Base-by-base conservation (phyloP, 805 yeast genomes). In the Pichia scutulata region DNA sequence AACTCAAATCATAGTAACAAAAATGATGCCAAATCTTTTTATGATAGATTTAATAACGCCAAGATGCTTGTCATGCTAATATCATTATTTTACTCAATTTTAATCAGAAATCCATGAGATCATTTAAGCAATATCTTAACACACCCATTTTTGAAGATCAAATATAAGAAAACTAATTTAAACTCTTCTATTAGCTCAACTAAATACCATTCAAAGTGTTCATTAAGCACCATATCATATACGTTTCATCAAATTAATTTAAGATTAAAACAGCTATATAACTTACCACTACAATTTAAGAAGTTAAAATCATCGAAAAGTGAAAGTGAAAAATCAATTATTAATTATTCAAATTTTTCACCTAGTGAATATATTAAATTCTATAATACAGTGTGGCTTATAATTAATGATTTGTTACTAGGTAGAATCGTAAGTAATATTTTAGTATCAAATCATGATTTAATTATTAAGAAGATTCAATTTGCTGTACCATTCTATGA, bases 381-480 rank as follows among this genome's bases (percentile, higher is more conserved):
- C 53, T 89, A 88, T 70, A 95, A 95, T 60, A 83, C 90, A 1
- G 54, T 90, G 1, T 93, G 98, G 98, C 70, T 93, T 18, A 82
- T 89, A 0, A 65, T 82, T 5, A 92, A 93, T 64, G 99, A 93
- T 64, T 63, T 86, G 7, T 72, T 90, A 1, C 63, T 90, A 36
- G 99, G 99, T 0, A 60, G 78, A 9, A 71, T 84, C 0, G 54
- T 86, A 0, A 75, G 83, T 0, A 70, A 80, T 12, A 56, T 77
- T 1, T 51, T 84, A 4, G 58, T 40, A 8, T 47, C 47, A 13
- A 44, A 64, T 45, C 63, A 59, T 24, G 39, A 39, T 5, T 19
- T 28, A 1, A 47, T 64, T 22, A 55, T 55, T 3, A 7, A 16
- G 4, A 39, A 33, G 1, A 36, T 58, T 1, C 44, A 50, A 5